Evolutionary conservation across 164 flowering plant species (phyloP), one percentile per base, ranked within the genome.

Genomic region (Nymphaea thermarum): DNA sequence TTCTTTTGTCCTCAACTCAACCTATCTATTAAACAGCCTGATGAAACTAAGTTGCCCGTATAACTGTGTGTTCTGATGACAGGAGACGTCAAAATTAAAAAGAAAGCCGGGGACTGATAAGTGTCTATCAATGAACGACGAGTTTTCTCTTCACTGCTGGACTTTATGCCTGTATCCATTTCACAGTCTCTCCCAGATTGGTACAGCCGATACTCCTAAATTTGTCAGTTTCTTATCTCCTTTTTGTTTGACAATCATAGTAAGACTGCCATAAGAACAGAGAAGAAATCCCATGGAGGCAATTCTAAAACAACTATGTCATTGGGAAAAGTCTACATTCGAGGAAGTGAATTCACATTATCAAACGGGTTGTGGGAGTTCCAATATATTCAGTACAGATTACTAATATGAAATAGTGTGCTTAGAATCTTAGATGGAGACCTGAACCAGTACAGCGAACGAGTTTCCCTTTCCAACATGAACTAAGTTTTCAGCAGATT

Each of bases 81-180:
- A 4, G 15, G 2, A 15, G 15, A 51, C 14, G 57, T 51, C 57
- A 59, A 42, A 65, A 78, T 68, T 63, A 43, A 64, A 47, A 67
- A 45, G 15, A 65, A 70, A 51, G 84, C 64, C 43, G 63, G 68
- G 3, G 2, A 67, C 15, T 80, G 36, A 73, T 15, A 80, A 77
- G 60, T 71, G 55, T 59, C 65, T 68, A 59, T 65, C 76, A 3
- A 71, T 73, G 71, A 84, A 83, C 42, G 90, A 82, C 11, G 86
- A 80, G 43, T 63, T 86, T 59, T 25, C 36, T 43, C 71, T 60
- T 71, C 81, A 77, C 65, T 82, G 14, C 82, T 86, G 47, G 63
- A 74, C 73, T 70, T 76, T 60, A 78, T 83, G 42, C 25, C 64
- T 63, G 81, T 81, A 12, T 68, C 80, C 18, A 47, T 70, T 3